Evolutionary conservation across 306 rosid genomes (phyloP).

Genomic region (Lathyrus oleraceus): DNA sequence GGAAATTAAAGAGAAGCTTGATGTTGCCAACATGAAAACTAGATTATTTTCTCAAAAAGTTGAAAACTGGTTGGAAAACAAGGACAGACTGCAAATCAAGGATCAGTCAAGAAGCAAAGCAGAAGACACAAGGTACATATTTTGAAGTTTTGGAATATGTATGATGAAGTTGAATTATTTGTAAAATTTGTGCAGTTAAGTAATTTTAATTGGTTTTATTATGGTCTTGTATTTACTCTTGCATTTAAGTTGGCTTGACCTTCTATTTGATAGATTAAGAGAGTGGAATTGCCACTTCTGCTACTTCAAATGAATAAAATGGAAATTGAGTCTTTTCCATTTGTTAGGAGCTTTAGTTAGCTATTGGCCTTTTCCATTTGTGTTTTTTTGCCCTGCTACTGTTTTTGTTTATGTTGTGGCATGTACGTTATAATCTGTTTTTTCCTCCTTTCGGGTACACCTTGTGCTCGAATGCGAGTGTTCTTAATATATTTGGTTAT

Average conservation of each 20-base stretch:
- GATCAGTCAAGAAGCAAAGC: conserved; percentile 37
- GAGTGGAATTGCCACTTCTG: conserved; percentile 12
- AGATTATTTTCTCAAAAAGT: conserved; percentile 57
- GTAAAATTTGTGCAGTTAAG: conserved; percentile 4
- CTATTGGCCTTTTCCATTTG: too few species aligned
- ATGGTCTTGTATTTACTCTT: neutral
- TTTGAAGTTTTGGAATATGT: conserved; percentile 25
- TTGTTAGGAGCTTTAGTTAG: too few species aligned
- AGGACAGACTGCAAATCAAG: conserved; percentile 36
- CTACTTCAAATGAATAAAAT: conserved; percentile 23
- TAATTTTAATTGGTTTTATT: neutral
- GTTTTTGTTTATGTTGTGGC: too few species aligned
- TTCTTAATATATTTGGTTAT: neutral
- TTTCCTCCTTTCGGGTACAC: too few species aligned
- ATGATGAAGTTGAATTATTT: conserved; percentile 10
- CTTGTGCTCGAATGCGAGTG: too few species aligned
- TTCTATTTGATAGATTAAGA: conserved; percentile 22
- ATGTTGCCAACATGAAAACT: conserved; percentile 43
- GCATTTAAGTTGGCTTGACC: conserved; percentile 12
- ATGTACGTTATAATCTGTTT: too few species aligned
- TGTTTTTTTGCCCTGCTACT: too few species aligned
- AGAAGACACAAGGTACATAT: conserved; percentile 54
- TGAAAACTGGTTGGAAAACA: conserved; percentile 60
- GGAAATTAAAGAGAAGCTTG: conserved; percentile 57
- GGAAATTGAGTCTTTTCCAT: neutral